Percentiles rank a stretch among this genome's conserved stretches.
Evolutionary conservation across 2,329 filamentous ascomycete species (phyloP).

Genomic region (Penicillium crustosum): DNA sequence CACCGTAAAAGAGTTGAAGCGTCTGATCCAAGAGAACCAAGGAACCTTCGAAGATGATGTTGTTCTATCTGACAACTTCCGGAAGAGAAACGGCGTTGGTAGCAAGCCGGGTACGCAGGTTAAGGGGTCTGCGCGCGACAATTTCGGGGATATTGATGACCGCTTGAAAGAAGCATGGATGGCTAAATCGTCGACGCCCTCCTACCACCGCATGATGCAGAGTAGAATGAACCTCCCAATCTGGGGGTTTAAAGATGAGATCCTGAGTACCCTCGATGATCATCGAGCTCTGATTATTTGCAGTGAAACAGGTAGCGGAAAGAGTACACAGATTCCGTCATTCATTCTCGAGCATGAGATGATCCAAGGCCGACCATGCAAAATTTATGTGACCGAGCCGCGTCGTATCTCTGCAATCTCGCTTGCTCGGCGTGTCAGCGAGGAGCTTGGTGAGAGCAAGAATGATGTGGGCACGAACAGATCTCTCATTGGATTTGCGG

Average conservation of each 20-base stretch:
- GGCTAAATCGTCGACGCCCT: constrained; percentile 49
- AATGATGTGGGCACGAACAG: constrained; percentile 77
- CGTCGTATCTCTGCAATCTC: constrained; percentile 95
- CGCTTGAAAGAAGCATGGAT: constrained; percentile 53
- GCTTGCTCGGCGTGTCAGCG: constrained; percentile 85
- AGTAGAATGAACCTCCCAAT: constrained; percentile 82
- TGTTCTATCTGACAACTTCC: constrained; percentile 74
- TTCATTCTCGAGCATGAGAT: constrained; percentile 91
- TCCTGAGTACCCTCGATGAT: constrained; percentile 72
- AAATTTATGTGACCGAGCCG: constrained; percentile 93
- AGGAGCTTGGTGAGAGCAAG: constrained; percentile 84
- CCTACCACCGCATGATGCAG: constrained; percentile 77
- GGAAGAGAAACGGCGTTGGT: constrained; percentile 47
- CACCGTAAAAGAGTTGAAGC: constrained; percentile 63
- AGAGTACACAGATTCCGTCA: constrained; percentile 95
- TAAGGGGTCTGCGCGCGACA: constrained; percentile 25
- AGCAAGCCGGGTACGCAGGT: constrained; percentile 30
- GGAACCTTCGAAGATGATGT: constrained; percentile 66
- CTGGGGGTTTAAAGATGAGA: constrained; percentile 77
- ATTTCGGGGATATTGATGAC: constrained; percentile 33
- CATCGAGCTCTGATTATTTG: constrained; percentile 91
- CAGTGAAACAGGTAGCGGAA: constrained; percentile 94
- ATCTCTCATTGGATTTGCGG: constrained; percentile 91
- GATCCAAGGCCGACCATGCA: constrained; percentile 74
- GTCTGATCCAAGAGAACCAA: constrained; percentile 38